phyloP scores from a whole-genome alignment of 2,329 filamentous ascomycete genomes.

The Neofusicoccum sp. region DNA sequence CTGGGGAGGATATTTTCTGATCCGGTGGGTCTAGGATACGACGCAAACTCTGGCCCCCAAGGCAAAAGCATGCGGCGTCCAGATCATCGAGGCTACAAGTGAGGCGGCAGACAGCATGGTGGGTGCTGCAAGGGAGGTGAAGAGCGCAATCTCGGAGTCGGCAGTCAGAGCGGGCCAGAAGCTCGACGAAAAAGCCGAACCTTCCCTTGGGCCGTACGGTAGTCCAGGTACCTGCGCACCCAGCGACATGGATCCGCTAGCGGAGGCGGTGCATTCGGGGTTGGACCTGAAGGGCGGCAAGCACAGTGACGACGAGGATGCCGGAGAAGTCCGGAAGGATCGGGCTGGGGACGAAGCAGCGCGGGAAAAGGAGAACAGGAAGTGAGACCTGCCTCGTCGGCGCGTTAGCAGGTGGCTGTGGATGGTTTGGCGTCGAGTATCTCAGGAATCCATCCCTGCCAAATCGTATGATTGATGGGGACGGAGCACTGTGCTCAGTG shows the following conservation, averaged over 20 bases:
- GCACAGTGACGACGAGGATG: background rate
- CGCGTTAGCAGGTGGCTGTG: background rate
- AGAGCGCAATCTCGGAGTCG: slow-evolving; percentile 11
- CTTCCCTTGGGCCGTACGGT: slow-evolving; percentile 30
- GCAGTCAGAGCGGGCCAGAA: slow-evolving; percentile 17
- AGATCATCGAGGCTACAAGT: slow-evolving; percentile 4
- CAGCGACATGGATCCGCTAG: slow-evolving; percentile 35
- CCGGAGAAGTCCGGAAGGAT: background rate
- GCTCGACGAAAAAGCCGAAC: slow-evolving; percentile 11
- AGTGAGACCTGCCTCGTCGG: background rate
- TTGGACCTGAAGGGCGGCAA: background rate
- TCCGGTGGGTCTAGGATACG: slow-evolving; percentile 15
- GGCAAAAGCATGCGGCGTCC: background rate
- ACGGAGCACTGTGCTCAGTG: background rate
- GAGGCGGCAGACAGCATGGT: slow-evolving; percentile 12
- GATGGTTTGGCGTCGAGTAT: background rate
- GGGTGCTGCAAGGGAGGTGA: slow-evolving; percentile 8
- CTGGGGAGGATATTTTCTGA: background rate
- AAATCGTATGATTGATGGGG: background rate
- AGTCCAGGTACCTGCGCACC: slow-evolving; percentile 32
- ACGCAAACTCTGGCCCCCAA: slow-evolving; percentile 6
- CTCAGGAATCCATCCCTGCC: background rate
- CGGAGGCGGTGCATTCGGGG: slow-evolving; percentile 28
- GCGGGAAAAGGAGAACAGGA: background rate
- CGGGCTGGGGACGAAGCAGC: background rate